Base-by-base conservation (phyloP, 495 filamentous ascomycete genomes). In the Bacidia gigantensis region DNA sequence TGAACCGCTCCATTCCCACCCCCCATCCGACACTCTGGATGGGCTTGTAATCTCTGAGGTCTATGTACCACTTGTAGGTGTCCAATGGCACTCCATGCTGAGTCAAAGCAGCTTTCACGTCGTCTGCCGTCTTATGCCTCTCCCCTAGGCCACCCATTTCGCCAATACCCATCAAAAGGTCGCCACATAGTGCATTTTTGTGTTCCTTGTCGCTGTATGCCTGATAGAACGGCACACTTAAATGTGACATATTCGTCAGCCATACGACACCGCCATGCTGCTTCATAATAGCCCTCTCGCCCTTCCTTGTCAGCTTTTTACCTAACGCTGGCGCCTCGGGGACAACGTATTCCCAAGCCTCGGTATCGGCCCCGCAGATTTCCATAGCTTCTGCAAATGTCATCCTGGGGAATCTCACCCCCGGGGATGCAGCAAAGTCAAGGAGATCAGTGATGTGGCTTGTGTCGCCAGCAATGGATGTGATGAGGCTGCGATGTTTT, bases 191-290 rank as follows among this genome's bases (percentile, higher is more conserved):
- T 11, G 47, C 47, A 2, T 29, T 49, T 2, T 18, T 32, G 10
- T 22, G 11, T n/a, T 2, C 3, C 10, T 26, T 38, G 29, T 32
- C 47, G 12, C 14, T 17, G 47, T 17, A 50, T 26, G 47, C 47
- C 18, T 50, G 47, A 32, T 50, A 35, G n/a, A 50, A 50, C 11
- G 47, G 47, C 29, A 50, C 47, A 25, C 47, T 50, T 3, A 50
- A 20, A 23, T 50, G 47, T n/a, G 10, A 10, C 47, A 50, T 50
- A 3, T 35, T n/a, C 47, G 47, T 50, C 3, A 50, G 47, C 47
- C 47, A 50, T 5, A 50, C 47, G 3, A n/a, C 47, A 2, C 47
- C 47, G 9, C 26, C 47, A 32, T 11, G 18, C 0, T 50, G 47
- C 26, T 38, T 11, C 10, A 50, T 26, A 3, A 50, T 3, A 5